Percentiles rank a stretch among this genome's conserved stretches.
phyloP scores from a whole-genome alignment of 805 yeast species.

The Ogataea nonfermentans region DNA sequence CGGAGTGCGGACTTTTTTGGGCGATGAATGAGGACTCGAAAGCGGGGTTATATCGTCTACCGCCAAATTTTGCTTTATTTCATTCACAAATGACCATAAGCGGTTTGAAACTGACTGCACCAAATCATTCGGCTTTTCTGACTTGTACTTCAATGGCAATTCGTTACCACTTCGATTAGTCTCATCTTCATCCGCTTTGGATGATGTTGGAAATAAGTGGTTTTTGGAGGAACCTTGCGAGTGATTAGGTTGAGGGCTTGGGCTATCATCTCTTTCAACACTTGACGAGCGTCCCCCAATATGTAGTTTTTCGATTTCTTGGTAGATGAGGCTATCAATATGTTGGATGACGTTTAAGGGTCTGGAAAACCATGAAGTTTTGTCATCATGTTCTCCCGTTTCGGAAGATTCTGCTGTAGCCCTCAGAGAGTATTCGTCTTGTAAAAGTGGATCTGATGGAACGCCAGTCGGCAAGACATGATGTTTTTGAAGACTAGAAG shows the following conservation, averaged over 20 bases:
- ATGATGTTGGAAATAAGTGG: not conserved
- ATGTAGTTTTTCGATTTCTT: conserved; percentile 58
- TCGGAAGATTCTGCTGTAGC: not conserved
- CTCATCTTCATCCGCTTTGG: not conserved
- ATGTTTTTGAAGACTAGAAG: conserved; percentile 17
- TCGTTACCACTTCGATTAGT: not conserved
- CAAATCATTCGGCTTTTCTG: conserved; percentile 26
- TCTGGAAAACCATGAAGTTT: conserved; percentile 40
- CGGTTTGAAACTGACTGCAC: conserved; percentile 41
- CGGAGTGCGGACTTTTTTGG: conserved; percentile 27
- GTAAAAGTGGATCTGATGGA: conserved; percentile 24
- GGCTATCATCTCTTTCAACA: too few relatives aligned
- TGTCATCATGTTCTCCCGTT: not conserved
- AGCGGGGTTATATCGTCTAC: conserved; percentile 16
- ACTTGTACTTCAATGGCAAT: not conserved
- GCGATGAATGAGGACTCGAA: conserved; percentile 11
- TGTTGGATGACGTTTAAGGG: conserved; percentile 64
- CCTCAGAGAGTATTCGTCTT: conserved; percentile 16
- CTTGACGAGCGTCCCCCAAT: conserved; percentile 11
- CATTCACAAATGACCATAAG: conserved; percentile 51
- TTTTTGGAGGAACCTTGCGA: not conserved
- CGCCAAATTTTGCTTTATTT: conserved; percentile 39
- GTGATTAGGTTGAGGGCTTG: too few relatives aligned
- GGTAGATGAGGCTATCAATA: conserved; percentile 63
- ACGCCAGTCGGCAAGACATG: conserved; percentile 15